Evolutionary conservation across 768 basidiomycete genomes (phyloP).

Genomic region (Suillus luteus): DNA sequence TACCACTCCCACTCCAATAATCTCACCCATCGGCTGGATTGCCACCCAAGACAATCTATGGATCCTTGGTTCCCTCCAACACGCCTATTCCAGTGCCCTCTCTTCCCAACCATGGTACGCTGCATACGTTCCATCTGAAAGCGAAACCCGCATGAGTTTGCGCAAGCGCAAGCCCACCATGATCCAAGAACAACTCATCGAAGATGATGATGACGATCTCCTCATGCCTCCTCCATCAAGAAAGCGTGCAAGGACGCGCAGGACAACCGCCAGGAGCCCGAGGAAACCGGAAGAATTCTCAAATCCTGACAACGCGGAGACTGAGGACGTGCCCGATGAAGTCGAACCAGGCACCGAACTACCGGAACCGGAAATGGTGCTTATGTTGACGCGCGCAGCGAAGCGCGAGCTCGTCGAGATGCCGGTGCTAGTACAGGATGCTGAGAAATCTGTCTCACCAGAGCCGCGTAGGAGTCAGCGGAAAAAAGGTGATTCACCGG

Average conservation of each 20-base stretch:
- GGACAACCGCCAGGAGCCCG: conserved; percentile 17
- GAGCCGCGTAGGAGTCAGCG: conserved; percentile 33
- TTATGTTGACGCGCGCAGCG: conserved; percentile 15
- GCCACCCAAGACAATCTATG: conserved; percentile 36
- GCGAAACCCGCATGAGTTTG: conserved; percentile 35
- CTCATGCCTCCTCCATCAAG: conserved; percentile 30
- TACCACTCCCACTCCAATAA: conserved; percentile 32
- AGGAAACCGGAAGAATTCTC: conserved; percentile 9
- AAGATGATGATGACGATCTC: conserved; percentile 37
- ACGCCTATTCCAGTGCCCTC: conserved; percentile 30
- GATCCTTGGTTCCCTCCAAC: conserved; percentile 35
- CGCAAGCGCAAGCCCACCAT: conserved; percentile 34
- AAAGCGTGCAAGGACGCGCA: conserved; percentile 34
- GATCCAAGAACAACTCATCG: conserved; percentile 16
- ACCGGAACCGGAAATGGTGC: conserved; percentile 10
- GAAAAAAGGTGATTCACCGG: conserved; percentile 33
- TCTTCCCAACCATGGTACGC: conserved; percentile 31
- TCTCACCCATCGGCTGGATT: conserved; percentile 39
- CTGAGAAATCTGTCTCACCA: conserved; percentile 17
- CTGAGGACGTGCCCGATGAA: conserved; percentile 3
- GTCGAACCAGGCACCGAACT: conserved; percentile 6
- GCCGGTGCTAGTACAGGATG: conserved; percentile 15
- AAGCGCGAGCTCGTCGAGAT: conserved; percentile 28
- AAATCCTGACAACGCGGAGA: conserved; percentile 12
- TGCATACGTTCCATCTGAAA: conserved; percentile 32